Evolutionary conservation across 163 green algal genomes (phyloP).

Genomic region (Volvox carteri): DNA sequence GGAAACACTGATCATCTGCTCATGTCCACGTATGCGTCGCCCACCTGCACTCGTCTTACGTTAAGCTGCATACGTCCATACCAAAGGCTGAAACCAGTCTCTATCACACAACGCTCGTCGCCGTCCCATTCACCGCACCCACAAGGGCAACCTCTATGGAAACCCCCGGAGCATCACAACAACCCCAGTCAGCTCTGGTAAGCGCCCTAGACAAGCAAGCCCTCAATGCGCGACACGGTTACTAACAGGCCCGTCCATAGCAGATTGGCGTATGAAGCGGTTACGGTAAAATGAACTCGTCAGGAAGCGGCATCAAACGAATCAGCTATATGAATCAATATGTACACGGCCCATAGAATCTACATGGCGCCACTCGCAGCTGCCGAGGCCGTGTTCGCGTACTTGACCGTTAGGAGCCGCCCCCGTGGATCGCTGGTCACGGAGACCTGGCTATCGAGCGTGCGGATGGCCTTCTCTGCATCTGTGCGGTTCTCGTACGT

Average conservation of each 20-base stretch:
- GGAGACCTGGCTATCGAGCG: conserved; percentile 75
- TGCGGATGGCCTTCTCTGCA: conserved; percentile 75
- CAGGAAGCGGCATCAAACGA: conserved; percentile 26
- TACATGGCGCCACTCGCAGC: conserved; percentile 34
- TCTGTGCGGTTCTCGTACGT: conserved; percentile 82
- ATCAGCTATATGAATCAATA: conserved; percentile 33
- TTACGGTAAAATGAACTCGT: neutral
- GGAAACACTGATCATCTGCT: neutral
- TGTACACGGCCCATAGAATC: neutral
- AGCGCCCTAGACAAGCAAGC: neutral
- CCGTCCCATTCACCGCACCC: neutral
- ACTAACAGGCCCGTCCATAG: neutral
- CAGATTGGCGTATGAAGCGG: conserved; percentile 5
- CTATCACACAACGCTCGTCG: neutral
- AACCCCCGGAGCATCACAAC: neutral
- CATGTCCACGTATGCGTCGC: conserved; percentile 17
- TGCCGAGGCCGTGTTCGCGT: conserved; percentile 67
- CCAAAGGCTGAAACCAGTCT: neutral
- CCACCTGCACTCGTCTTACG: conserved; percentile 20
- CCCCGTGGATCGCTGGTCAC: conserved; percentile 67
- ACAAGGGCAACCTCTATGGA: neutral
- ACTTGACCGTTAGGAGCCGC: conserved; percentile 87
- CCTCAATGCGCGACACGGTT: neutral
- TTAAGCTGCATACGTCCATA: neutral
- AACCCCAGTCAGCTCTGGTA: neutral